These are phyloP conservation scores for Tilletia indica DNA, from an alignment of 1,284 basidiomycete genomes.

Conservation along the genomic window DNA sequence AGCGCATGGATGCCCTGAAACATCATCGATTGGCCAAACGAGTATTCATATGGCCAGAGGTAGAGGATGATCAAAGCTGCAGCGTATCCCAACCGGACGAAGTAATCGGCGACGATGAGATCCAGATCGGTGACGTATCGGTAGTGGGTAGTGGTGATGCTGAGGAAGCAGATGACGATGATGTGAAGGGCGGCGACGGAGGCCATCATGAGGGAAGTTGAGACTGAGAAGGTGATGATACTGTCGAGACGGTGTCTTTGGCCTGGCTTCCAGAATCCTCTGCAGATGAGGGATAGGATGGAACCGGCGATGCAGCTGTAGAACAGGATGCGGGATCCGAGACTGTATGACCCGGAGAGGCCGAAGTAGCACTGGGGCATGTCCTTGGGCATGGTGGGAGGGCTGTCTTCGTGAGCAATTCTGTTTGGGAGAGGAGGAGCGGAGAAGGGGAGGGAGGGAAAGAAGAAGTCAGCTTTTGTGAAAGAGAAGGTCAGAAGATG, in stretches of 20 bases:
- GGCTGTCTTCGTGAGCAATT: too few species aligned
- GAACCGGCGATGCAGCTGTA: constrained; percentile 1
- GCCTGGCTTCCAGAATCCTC: background rate
- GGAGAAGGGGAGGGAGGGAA: too few species aligned
- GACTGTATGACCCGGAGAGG: background rate
- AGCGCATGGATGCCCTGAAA: too few species aligned
- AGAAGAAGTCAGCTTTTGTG: too few species aligned
- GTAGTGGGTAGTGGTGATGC: background rate
- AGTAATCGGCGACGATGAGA: background rate
- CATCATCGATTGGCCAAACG: too few species aligned
- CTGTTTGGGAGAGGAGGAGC: too few species aligned
- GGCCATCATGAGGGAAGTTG: background rate
- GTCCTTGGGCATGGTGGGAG: too few species aligned
- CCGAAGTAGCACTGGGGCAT: background rate
- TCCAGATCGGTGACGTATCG: background rate
- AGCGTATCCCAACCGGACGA: background rate
- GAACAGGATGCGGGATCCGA: background rate
- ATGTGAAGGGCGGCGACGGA: background rate
- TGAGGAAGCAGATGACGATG: background rate
- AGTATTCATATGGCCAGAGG: background rate
- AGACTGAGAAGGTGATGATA: background rate
- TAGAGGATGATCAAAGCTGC: background rate
- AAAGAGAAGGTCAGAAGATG: too few species aligned
- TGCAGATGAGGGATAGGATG: background rate
- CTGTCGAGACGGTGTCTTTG: background rate